These are phyloP conservation scores for Trypanosoma theileri DNA, from an alignment of 208 protist genomes.

Conservation along the genomic window DNA sequence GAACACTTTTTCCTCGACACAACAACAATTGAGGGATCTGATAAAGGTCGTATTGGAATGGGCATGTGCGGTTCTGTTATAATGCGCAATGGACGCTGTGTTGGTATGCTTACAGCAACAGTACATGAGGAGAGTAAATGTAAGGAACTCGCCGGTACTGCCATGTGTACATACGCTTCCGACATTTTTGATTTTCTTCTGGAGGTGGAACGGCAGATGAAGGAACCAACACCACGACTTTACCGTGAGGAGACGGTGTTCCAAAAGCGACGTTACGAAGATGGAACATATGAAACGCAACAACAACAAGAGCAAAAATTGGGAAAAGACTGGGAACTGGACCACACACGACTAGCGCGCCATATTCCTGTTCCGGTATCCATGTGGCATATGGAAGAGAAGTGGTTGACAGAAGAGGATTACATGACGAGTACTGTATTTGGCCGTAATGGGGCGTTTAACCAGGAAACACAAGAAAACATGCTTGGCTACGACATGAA, in stretches of 20 bases:
- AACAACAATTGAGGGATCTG: slow-evolving; percentile 60
- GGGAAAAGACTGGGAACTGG: slow-evolving; percentile 70
- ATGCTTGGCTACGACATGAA: slow-evolving; percentile 87
- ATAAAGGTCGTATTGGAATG: slow-evolving; percentile 77
- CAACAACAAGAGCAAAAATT: slow-evolving; percentile 7
- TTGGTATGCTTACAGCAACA: slow-evolving; percentile 91
- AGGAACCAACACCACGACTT: slow-evolving; percentile 49
- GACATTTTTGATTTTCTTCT: slow-evolving; percentile 91
- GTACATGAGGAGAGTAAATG: slow-evolving; percentile 82
- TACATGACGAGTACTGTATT: slow-evolving; percentile 81
- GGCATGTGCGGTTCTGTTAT: slow-evolving; percentile 90
- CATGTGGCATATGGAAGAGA: slow-evolving; percentile 91
- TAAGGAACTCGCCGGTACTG: slow-evolving; percentile 79
- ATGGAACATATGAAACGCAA: slow-evolving; percentile 31
- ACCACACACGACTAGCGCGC: slow-evolving; percentile 73
- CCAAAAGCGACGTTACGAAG: slow-evolving; percentile 50
- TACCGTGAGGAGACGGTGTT: slow-evolving; percentile 73
- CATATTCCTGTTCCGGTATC: slow-evolving; percentile 85
- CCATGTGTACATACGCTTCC: slow-evolving; percentile 84
- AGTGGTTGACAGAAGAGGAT: slow-evolving; percentile 89
- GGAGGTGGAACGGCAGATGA: slow-evolving; percentile 91
- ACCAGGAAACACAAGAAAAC: slow-evolving; percentile 89
- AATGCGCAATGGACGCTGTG: slow-evolving; percentile 86
- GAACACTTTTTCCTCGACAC: slow-evolving; percentile 92
- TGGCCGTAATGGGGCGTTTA: slow-evolving; percentile 78